phyloP scores from a whole-genome alignment of 306 rosid species.

The Trifolium subterraneum region DNA sequence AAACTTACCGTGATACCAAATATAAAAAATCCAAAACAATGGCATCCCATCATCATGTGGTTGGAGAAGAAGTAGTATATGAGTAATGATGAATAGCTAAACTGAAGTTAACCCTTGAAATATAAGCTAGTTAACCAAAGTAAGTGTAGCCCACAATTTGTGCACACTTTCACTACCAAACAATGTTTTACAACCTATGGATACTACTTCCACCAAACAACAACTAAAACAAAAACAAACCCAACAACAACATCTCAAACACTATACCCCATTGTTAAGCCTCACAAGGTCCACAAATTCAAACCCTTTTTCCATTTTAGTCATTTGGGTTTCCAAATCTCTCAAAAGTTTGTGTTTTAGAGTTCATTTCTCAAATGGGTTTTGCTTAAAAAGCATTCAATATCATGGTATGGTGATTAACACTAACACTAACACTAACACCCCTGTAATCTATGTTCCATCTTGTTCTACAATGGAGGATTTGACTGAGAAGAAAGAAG shows the following conservation, averaged over 20 bases:
- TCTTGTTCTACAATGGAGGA: conserved; percentile 52
- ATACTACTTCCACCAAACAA: conserved; percentile 54
- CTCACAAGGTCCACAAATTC: conserved; percentile 41
- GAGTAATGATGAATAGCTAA: not conserved
- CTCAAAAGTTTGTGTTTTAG: conserved; percentile 49
- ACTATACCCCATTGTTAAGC: conserved; percentile 53
- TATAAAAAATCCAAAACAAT: conserved; percentile 8
- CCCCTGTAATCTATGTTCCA: conserved; percentile 23
- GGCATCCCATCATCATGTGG: not conserved
- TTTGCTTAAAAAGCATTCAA: conserved; percentile 57
- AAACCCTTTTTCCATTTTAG: conserved; percentile 55
- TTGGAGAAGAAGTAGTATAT: not conserved
- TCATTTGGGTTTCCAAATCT: conserved; percentile 64
- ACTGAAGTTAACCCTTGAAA: conserved; percentile 19
- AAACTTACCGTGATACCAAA: too few species aligned
- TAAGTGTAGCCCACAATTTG: conserved; percentile 33
- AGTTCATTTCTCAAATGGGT: conserved; percentile 56
- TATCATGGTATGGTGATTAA: conserved; percentile 60
- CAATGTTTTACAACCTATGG: conserved; percentile 75
- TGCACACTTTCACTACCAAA: conserved; percentile 42
- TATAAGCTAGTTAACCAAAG: conserved; percentile 42
- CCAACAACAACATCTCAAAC: conserved; percentile 60
- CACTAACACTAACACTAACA: not conserved
- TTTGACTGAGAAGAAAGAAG: conserved; percentile 52
- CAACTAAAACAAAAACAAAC: conserved; percentile 51